A percentile compares a stretch with the other conserved stretches of the same genome.
phyloP scores from a whole-genome alignment of 169 alveolate genomes.

The Plasmodium coatneyi region DNA sequence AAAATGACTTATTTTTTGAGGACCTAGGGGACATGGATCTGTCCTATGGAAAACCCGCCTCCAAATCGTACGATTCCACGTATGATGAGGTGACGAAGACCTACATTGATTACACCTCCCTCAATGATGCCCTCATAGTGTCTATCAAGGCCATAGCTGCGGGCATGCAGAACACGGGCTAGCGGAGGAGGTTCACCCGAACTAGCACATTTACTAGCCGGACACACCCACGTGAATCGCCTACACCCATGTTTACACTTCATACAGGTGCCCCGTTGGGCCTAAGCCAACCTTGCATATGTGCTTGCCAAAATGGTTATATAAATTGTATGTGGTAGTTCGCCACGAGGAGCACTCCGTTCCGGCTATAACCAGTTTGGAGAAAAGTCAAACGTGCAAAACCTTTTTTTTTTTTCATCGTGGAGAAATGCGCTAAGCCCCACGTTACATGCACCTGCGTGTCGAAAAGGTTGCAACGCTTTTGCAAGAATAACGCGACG shows the following conservation, averaged over 20 bases:
- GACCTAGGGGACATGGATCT: not conserved
- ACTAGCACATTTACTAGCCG: not conserved
- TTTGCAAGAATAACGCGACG: not conserved
- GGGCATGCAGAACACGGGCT: conserved; percentile 80
- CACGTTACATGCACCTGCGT: not conserved
- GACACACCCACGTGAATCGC: not conserved
- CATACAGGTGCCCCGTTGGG: not conserved
- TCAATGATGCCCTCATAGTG: conserved; percentile 71
- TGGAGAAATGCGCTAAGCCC: not conserved
- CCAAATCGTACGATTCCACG: not conserved
- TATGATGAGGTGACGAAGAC: conserved; percentile 30
- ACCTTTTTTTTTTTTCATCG: not conserved
- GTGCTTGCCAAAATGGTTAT: not conserved
- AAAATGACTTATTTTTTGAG: conserved; percentile 15
- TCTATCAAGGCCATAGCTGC: conserved; percentile 77
- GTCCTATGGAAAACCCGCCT: not conserved
- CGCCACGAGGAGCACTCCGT: not conserved
- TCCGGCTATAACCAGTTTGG: not conserved
- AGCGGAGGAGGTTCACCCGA: not conserved
- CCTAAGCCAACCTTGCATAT: not conserved
- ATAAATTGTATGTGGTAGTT: not conserved
- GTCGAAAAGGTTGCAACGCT: not conserved
- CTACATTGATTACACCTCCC: conserved; percentile 63
- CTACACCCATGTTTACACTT: not conserved
- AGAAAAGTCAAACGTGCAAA: not conserved